Evolutionary conservation across 1,284 basidiomycete genomes (phyloP).

Genomic region (Sporisorium iseilematis-ciliati): DNA sequence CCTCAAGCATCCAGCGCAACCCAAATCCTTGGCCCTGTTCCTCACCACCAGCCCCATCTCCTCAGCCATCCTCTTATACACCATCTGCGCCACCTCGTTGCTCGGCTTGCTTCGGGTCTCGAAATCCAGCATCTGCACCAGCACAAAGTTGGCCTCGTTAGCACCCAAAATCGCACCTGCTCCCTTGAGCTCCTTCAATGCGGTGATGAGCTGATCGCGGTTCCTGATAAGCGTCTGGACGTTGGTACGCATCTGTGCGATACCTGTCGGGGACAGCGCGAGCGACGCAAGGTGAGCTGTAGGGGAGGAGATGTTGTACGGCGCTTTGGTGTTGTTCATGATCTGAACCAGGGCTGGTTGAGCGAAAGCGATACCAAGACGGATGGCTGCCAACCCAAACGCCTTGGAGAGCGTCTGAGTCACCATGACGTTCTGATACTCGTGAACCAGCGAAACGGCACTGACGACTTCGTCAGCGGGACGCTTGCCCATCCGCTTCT

Average conservation of each 20-base stretch:
- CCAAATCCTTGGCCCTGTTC: slow-evolving; percentile 85
- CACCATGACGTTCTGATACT: slow-evolving; percentile 90
- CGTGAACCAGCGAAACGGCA: slow-evolving; percentile 78
- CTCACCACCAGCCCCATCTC: slow-evolving; percentile 87
- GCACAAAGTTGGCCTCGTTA: slow-evolving; percentile 91
- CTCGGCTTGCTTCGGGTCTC: slow-evolving; percentile 74
- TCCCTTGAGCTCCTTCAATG: slow-evolving; percentile 72
- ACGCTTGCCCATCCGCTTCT: slow-evolving; percentile 58
- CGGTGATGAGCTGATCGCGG: slow-evolving; percentile 74
- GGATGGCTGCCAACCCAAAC: slow-evolving; percentile 93
- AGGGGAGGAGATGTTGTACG: slow-evolving; percentile 94
- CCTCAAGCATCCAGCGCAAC: slow-evolving; percentile 87
- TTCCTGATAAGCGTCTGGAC: slow-evolving; percentile 76
- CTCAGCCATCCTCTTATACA: slow-evolving; percentile 89
- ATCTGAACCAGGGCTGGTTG: slow-evolving; percentile 91
- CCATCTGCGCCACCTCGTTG: slow-evolving; percentile 77
- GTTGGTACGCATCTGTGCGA: slow-evolving; percentile 79
- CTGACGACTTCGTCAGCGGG: slow-evolving; percentile 72
- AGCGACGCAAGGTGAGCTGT: slow-evolving; percentile 85
- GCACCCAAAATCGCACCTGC: slow-evolving; percentile 82
- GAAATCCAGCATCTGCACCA: slow-evolving; percentile 80
- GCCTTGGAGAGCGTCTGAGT: slow-evolving; percentile 96
- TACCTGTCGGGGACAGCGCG: slow-evolving; percentile 79
- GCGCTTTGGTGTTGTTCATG: slow-evolving; percentile 95
- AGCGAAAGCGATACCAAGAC: slow-evolving; percentile 89